Evolutionary conservation across 2,329 filamentous ascomycete species (phyloP).

Genomic region (Apiospora rasikravindrae): DNA sequence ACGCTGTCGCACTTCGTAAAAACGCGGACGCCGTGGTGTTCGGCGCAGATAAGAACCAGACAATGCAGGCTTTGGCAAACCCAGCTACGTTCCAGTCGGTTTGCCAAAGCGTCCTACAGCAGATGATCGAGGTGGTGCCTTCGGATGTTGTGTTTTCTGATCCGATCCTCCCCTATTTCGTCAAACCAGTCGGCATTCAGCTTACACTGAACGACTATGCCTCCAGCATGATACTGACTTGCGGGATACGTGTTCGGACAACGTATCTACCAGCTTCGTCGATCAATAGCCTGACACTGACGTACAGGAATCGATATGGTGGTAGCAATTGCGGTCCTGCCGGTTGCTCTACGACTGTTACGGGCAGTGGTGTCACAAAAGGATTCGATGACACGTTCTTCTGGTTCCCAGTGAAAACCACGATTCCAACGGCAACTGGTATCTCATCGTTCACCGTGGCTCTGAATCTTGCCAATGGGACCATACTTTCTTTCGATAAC

Average conservation of each 20-base stretch:
- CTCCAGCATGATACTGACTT: slow-evolving; percentile 53
- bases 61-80: slow-evolving; percentile 54
- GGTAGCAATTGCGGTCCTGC: slow-evolving; percentile 48
- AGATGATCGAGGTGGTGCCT: slow-evolving; percentile 67
- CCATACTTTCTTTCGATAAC: slow-evolving; percentile 56
- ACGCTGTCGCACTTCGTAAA: slow-evolving; percentile 48
- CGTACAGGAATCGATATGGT: slow-evolving; percentile 62
- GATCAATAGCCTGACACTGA: slow-evolving; percentile 55
- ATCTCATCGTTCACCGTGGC: slow-evolving; percentile 66
- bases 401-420: slow-evolving; percentile 49
- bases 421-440: slow-evolving; percentile 62
- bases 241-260: slow-evolving; percentile 62
- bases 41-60: slow-evolving; percentile 59
- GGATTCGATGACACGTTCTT: slow-evolving; percentile 67
- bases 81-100: slow-evolving; percentile 49
- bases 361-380: slow-evolving; percentile 51
- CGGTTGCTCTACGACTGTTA: slow-evolving; percentile 52
- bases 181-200: slow-evolving; percentile 65
- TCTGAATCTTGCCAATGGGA: slow-evolving; percentile 54
- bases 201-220: slow-evolving; percentile 57
- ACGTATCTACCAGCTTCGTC: slow-evolving; percentile 49
- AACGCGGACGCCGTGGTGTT: slow-evolving; percentile 64
- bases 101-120: slow-evolving; percentile 59
- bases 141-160: slow-evolving; percentile 54
- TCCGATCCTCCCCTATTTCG: slow-evolving; percentile 59